These are phyloP conservation scores for Linanthus parryae DNA, from an alignment of 148 eudicot genomes.

Conservation along the genomic window DNA sequence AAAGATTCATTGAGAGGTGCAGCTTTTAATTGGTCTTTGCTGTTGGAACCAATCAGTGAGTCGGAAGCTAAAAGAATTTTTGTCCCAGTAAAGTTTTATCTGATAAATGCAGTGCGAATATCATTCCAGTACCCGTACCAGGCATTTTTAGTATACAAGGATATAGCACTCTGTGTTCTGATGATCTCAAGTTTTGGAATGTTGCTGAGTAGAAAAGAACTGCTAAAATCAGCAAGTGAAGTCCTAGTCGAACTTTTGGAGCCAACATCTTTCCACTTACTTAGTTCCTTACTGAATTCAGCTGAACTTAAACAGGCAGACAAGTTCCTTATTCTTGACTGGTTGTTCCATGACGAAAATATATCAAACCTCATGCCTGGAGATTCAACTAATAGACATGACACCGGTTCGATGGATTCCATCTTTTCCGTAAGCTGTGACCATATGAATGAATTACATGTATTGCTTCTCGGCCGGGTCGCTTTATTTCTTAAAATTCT, in stretches of 20 bases:
- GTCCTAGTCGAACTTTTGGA: constrained; percentile 67
- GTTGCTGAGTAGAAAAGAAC: constrained; percentile 38
- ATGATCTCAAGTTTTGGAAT: constrained; percentile 56
- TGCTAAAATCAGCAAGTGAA: constrained; percentile 52
- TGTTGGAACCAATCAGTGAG: constrained; percentile 37
- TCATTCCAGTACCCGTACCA: constrained; percentile 68
- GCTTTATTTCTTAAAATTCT: constrained; percentile 63
- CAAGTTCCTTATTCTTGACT: constrained; percentile 59
- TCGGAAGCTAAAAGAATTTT: constrained; percentile 80
- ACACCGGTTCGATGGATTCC: constrained; percentile 18
- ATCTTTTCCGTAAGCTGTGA: constrained; percentile 39
- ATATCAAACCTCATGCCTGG: constrained; percentile 10
- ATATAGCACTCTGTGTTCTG: constrained; percentile 44
- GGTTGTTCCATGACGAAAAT: constrained; percentile 46
- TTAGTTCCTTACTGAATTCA: constrained; percentile 68
- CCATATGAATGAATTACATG: constrained; percentile 35
- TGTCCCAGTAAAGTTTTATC: constrained; percentile 82
- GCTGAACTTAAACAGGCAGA: constrained; percentile 43
- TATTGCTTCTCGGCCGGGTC: constrained; percentile 42
- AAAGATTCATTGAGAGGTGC: constrained; percentile 61
- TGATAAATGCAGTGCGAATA: constrained; percentile 86
- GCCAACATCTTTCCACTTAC: constrained; percentile 66
- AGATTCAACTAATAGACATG: constrained; percentile 19
- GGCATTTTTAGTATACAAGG: constrained; percentile 53
- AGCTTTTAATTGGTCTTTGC: constrained; percentile 65